phyloP scores from a whole-genome alignment of 352 stramenopile genomes.

The Phytopythium sindhum region DNA sequence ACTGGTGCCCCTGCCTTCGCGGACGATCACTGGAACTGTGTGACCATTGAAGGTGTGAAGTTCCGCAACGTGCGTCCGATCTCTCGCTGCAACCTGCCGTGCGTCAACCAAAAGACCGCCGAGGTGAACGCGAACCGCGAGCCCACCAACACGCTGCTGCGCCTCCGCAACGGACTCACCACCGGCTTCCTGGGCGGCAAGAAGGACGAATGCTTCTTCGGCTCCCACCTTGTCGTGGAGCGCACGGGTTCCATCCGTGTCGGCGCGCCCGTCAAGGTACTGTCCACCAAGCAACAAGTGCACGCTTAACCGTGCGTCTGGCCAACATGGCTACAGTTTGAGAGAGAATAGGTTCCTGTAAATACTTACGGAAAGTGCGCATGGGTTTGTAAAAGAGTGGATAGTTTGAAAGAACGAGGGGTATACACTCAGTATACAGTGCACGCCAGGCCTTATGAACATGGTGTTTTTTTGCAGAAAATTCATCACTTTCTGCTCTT shows the following conservation, averaged over 20 bases:
- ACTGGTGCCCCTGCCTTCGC: constrained; percentile 37
- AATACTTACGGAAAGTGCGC: too few relatives aligned
- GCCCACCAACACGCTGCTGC: constrained; percentile 26
- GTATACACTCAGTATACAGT: too few relatives aligned
- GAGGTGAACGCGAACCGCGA: constrained; percentile 22
- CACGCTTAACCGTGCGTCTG: too few relatives aligned
- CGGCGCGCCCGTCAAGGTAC: constrained; percentile 34
- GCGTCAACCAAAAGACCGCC: constrained; percentile 45
- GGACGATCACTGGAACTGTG: constrained; percentile 47
- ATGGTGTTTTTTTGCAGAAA: too few relatives aligned
- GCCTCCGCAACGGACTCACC: constrained; percentile 31
- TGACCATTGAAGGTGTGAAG: constrained; percentile 27
- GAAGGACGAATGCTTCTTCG: constrained; percentile 45
- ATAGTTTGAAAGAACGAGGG: too few relatives aligned
- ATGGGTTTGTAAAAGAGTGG: too few relatives aligned
- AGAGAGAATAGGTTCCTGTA: constrained; percentile 1
- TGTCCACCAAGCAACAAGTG: constrained; percentile 31
- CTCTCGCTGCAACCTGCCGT: constrained; percentile 53
- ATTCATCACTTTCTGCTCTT: too few relatives aligned
- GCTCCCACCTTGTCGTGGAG: constrained; percentile 46
- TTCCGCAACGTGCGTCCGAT: constrained; percentile 61
- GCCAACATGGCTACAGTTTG: constrained; percentile 17
- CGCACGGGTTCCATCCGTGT: constrained; percentile 22
- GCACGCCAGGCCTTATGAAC: too few relatives aligned
- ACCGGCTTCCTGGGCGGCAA: constrained; percentile 37